Evolutionary conservation across 495 filamentous ascomycete species (phyloP).

Genomic region (Neohortaea acidophila): DNA sequence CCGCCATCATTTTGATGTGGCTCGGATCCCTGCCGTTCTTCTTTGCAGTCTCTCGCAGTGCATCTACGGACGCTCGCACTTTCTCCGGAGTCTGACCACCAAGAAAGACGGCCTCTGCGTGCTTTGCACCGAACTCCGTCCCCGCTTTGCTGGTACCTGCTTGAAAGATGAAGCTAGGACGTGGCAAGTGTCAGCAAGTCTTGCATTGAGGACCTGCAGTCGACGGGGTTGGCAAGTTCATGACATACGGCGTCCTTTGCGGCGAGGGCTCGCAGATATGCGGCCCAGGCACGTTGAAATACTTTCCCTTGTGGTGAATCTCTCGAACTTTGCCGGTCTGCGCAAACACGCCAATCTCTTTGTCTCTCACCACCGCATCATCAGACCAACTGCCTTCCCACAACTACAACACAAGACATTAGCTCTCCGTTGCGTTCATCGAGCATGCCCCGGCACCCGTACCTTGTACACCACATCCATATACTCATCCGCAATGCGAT

Average conservation of each 20-base stretch:
- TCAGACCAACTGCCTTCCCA: constrained; percentile 55
- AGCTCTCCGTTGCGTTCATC: too few relatives aligned
- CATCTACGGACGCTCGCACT: constrained; percentile 26
- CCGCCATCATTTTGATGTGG: constrained; percentile 39
- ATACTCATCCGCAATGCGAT: constrained; percentile 53
- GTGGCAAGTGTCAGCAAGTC: too few relatives aligned
- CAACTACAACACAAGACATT: too few relatives aligned
- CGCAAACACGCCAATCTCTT: constrained; percentile 39
- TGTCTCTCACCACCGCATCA: constrained; percentile 46
- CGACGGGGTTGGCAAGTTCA: too few relatives aligned
- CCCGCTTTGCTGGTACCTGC: constrained; percentile 49
- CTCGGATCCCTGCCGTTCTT: constrained; percentile 34
- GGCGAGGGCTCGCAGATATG: constrained; percentile 49
- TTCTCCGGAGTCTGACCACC: constrained; percentile 29
- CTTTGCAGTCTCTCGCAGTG: constrained; percentile 32
- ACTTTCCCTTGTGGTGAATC: constrained; percentile 54
- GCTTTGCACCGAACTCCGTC: constrained; percentile 46
- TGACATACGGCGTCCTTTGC: constrained; percentile 52
- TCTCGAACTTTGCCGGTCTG: constrained; percentile 41
- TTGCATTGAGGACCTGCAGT: too few relatives aligned
- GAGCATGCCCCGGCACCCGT: too few relatives aligned
- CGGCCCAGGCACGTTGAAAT: constrained; percentile 49
- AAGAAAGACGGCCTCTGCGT: constrained; percentile 41
- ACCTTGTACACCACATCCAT: constrained; percentile 46
- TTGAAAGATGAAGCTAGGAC: constrained; percentile 45